A percentile compares a stretch with the other conserved stretches of the same genome.
These are phyloP conservation scores for Kodamaea kakaduensis DNA, from an alignment of 805 yeast genomes.

Conservation along the genomic window DNA sequence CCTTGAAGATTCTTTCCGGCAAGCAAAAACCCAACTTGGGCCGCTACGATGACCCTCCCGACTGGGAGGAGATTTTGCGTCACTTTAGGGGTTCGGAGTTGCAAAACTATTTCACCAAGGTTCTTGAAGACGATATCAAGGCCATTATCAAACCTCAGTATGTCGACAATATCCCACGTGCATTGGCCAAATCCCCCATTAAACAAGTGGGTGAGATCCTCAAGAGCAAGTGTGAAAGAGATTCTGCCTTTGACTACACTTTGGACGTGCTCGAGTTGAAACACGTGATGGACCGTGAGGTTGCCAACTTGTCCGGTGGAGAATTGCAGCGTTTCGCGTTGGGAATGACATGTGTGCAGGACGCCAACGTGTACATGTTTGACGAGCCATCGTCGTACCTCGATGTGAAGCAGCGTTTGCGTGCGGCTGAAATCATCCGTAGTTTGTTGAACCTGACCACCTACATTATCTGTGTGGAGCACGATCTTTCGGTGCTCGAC, in stretches of 20 bases:
- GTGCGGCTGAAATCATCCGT: constrained; percentile 94
- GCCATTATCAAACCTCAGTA: constrained; percentile 99
- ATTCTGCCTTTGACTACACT: constrained; percentile 59
- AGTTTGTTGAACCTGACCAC: constrained; percentile 69
- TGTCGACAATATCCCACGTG: constrained; percentile 96
- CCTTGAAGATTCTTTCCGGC: constrained; percentile 93
- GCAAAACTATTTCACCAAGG: constrained; percentile 92
- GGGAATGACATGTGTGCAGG: constrained; percentile 94
- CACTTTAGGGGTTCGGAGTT: constrained; percentile 96
- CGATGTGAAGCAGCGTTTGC: constrained; percentile 97
- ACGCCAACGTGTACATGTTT: constrained; percentile 96
- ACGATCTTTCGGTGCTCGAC: constrained; percentile 96
- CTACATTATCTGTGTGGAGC: constrained; percentile 96
- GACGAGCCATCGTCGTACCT: constrained; percentile 98
- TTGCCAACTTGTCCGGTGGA: constrained; percentile 91
- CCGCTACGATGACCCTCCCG: constrained; percentile 91
- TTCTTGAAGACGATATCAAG: constrained; percentile 88
- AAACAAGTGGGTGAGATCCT: constrained; percentile 83
- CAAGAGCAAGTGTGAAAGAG: constrained; percentile 72
- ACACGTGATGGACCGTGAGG: constrained; percentile 80
- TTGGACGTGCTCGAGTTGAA: constrained; percentile 69
- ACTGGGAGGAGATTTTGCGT: constrained; percentile 89
- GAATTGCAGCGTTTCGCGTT: constrained; percentile 97
- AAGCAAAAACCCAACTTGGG: constrained; percentile 97
- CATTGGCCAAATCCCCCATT: constrained; percentile 80